phyloP scores from a whole-genome alignment of 2,329 filamentous ascomycete genomes.

The Chrysoporthe deuterocubensis region DNA sequence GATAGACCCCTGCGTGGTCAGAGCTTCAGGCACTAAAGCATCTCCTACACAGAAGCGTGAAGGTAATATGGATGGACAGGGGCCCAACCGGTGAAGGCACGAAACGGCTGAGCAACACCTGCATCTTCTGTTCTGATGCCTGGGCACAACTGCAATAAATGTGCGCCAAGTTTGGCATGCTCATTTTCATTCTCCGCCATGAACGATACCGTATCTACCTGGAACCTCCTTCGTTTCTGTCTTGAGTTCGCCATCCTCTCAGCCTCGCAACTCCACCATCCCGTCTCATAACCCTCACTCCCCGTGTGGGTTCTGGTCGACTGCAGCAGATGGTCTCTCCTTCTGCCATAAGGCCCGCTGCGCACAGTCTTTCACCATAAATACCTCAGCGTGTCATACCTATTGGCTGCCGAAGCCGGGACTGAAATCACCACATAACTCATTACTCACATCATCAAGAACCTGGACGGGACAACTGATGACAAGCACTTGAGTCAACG shows the following conservation, averaged over 20 bases:
- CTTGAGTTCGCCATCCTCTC: not conserved
- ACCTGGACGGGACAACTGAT: not conserved
- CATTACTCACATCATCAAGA: not conserved
- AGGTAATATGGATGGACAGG: too few species aligned
- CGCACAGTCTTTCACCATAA: not conserved
- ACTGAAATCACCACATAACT: not conserved
- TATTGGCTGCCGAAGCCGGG: not conserved
- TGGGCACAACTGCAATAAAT: not conserved
- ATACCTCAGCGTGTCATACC: not conserved
- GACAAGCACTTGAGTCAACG: not conserved
- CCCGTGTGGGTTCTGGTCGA: not conserved
- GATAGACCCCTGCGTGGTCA: not conserved
- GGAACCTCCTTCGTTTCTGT: not conserved
- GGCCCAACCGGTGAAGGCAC: not conserved
- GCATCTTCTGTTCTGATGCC: not conserved
- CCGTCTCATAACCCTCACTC: not conserved
- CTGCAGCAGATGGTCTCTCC: not conserved
- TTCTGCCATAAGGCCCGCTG: not conserved
- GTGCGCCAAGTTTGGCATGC: not conserved
- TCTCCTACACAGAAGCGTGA: not conserved
- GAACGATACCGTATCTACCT: not conserved
- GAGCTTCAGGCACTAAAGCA: constrained; percentile 13
- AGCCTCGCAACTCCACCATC: not conserved
- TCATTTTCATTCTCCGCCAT: not conserved
- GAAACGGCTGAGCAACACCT: not conserved